Percentiles rank a stretch among this genome's conserved stretches.
phyloP scores from a whole-genome alignment of 371 early-diverging fungal species.

The Haplosporangium sp. region DNA sequence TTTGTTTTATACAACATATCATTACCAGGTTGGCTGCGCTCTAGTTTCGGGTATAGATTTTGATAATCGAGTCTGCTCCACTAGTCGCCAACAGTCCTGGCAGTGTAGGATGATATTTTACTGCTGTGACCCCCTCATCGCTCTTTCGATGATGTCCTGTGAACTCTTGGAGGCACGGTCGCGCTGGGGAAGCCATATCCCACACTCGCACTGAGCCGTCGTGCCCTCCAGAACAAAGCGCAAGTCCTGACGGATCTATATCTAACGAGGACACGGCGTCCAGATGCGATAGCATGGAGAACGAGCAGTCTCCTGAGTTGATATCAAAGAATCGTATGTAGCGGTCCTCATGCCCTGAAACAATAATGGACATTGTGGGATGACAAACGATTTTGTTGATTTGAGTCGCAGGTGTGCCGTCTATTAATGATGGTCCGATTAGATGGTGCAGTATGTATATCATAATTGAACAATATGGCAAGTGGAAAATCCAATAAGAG shows the following conservation, averaged over 20 bases:
- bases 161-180: conserved; percentile 80
- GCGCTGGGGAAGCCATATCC: conserved; percentile 71
- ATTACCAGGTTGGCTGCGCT: too few relatives aligned
- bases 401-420: conserved; percentile 75
- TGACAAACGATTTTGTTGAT: conserved; percentile 82
- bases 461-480: background rate
- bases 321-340: conserved; percentile 82
- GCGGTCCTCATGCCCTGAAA: conserved; percentile 85
- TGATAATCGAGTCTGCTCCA: conserved; percentile 82
- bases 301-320: conserved; percentile 51
- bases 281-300: conserved; percentile 41
- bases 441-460: background rate
- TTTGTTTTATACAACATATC: too few relatives aligned
- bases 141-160: conserved; percentile 80
- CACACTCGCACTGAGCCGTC: conserved; percentile 86
- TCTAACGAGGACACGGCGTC: conserved; percentile 72
- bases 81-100: conserved; percentile 75
- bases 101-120: conserved; percentile 70
- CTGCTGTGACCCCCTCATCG: conserved; percentile 80
- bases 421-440: conserved; percentile 42
- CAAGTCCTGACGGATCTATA: conserved; percentile 72
- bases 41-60: conserved; percentile 60
- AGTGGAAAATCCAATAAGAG: background rate
- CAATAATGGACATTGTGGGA: conserved; percentile 76
- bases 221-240: conserved; percentile 84